Evolutionary conservation across 345 rosid genomes (phyloP), one percentile per base, ranked within the genome.

Genomic region (Brassica incana): DNA sequence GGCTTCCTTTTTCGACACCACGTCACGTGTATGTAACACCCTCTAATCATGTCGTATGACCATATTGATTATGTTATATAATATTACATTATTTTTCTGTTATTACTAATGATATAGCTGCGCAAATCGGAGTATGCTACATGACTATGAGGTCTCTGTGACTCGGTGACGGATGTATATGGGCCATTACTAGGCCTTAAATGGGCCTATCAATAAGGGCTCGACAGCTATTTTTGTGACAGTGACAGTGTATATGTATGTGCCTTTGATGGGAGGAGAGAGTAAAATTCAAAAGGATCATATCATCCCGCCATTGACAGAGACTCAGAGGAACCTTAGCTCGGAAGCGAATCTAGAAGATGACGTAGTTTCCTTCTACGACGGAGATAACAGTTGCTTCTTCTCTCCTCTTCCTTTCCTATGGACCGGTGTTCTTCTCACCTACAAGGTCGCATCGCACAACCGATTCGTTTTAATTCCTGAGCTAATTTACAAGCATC

Each of bases 371-470:
- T 84, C 98, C 99, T 30, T 86, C 90, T 54, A 68, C 84, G 54
- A 76, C 74, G 33, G 99, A 91, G 83, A 85, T 76, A 84, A 68
- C 84, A 2, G 96, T 84, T 30, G 97, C 98, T 78, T 87, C 96
- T 12, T 86, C 96, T 75, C 99, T 91, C 12, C 91, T 92, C 78
- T 91, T 87, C 14, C 97, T 93, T 84, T 88, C 91, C 36, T 25
- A 73, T 63, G 54, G 62, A 16, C 73, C 86, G 43, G 70, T 50
- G 7, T 60, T 85, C 69, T 71, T 72, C 61, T 61, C 84, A 48
- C 86, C 85, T 72, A 76, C 78, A 59, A 71, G 67, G 89, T 84
- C 76, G 79, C 14, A 52, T 61, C 38, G 50, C 29, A 59, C 8
- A 67, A 52, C 15, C 25, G 27, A 45, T 43, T 11, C 43, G 43